Conservation (phyloP, 2,329 filamentous ascomycete genomes). For the Scytalidium lignicola region DNA sequence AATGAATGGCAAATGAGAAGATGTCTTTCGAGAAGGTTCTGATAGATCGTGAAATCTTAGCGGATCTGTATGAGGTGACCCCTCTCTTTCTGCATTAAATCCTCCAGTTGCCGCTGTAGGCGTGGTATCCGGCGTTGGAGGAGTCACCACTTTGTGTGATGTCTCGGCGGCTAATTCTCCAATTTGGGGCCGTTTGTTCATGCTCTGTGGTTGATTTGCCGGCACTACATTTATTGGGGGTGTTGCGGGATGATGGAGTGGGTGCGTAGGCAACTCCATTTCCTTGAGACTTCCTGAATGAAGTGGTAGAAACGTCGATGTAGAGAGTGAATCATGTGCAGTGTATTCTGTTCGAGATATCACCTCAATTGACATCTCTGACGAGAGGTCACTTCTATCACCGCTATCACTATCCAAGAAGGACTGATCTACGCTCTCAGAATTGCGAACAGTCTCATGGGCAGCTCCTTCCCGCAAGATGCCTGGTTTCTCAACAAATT, state of each 20-base stretch:
- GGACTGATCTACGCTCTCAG: conserved; percentile 28
- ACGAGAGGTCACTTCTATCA: conserved; percentile 51
- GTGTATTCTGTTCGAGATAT: conserved; percentile 28
- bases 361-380: conserved; percentile 53
- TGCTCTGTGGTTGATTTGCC: conserved; percentile 38
- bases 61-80: conserved; percentile 16
- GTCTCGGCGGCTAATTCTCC: conserved; percentile 11
- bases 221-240: conserved; percentile 43
- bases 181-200: conserved; percentile 33
- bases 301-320: conserved; percentile 29
- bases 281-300: conserved; percentile 22
- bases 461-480: conserved; percentile 29
- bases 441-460: conserved; percentile 12
- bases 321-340: conserved; percentile 23
- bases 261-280: conserved; percentile 19
- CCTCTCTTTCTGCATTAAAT: conserved; percentile 13
- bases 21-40: conserved; percentile 25
- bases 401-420: conserved; percentile 31
- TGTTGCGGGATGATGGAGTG: conserved; percentile 32
- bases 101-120: conserved; percentile 15
- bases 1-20: conserved; percentile 68
- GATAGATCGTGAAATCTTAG: conserved; percentile 18
- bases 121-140: conserved; percentile 26
- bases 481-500: conserved; percentile 48
- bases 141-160: conserved; percentile 12